Conservation (phyloP, 2,329 filamentous ascomycete species). For the Aspergillus terreus region DNA sequence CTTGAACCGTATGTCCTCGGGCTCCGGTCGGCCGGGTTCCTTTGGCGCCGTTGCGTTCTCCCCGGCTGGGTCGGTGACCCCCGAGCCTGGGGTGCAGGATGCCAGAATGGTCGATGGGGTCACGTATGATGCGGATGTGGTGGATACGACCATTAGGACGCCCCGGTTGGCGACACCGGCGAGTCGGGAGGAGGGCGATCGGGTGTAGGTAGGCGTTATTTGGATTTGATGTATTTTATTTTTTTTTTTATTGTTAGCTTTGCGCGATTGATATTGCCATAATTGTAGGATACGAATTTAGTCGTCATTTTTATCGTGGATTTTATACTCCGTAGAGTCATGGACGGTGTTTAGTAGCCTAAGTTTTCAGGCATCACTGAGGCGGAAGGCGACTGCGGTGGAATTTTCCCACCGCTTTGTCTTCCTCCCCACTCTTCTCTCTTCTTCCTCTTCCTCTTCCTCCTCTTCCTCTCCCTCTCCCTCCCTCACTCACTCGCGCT, state of each 20-base stretch:
- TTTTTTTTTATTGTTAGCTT: not conserved
- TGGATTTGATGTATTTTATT: not conserved
- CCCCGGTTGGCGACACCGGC: constrained; percentile 48
- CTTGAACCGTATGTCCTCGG: constrained; percentile 37
- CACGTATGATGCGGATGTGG: constrained; percentile 58
- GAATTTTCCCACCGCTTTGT: not conserved
- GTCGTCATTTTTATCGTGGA: too few relatives aligned
- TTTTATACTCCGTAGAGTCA: too few relatives aligned
- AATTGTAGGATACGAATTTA: not conserved
- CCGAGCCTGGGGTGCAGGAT: constrained; percentile 44
- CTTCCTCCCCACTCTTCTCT: not conserved
- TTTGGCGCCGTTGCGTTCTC: constrained; percentile 38
- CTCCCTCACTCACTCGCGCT: constrained; percentile 16
- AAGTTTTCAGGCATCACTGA: not conserved
- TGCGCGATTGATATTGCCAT: not conserved
- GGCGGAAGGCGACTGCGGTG: not conserved
- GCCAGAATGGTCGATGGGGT: constrained; percentile 66
- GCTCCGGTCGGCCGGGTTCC: constrained; percentile 35
- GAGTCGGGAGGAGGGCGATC: constrained; percentile 7
- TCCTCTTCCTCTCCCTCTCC: constrained; percentile 1
- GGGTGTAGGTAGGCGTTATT: not conserved
- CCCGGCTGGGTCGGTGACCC: constrained; percentile 36
- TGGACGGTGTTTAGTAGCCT: not conserved
- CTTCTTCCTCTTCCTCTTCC: not conserved
- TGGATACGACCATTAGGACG: constrained; percentile 62